phyloP scores from a whole-genome alignment of 176 grass and related monocot species.

The Hordeum marinum region DNA sequence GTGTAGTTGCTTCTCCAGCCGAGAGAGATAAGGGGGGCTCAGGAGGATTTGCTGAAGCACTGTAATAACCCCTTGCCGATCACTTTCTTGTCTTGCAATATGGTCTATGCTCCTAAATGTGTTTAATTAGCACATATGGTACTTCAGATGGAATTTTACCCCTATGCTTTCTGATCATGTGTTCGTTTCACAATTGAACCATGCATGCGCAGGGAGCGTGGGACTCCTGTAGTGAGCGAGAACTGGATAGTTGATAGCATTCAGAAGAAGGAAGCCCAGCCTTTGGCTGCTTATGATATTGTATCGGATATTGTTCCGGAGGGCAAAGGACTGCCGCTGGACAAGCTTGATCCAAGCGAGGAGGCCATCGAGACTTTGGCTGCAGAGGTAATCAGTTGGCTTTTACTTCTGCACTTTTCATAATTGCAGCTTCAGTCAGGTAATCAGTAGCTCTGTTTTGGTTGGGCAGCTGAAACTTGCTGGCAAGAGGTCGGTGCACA shows the following conservation, averaged over 20 bases:
- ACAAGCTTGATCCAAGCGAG: constrained; percentile 59
- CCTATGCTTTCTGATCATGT: not conserved
- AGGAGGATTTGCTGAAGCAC: constrained; percentile 63
- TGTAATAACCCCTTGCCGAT: constrained; percentile 52
- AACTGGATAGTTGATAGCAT: constrained; percentile 88
- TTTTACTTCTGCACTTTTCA: not conserved
- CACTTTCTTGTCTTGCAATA: not conserved
- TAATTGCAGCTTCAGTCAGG: not conserved
- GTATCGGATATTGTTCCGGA: constrained; percentile 58
- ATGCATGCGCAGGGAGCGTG: constrained; percentile 50
- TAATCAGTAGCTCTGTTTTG: constrained; percentile 1
- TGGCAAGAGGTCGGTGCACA: constrained; percentile 65
- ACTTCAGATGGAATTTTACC: not conserved
- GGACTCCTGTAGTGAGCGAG: constrained; percentile 74
- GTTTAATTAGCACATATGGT: not conserved
- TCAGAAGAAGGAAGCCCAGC: constrained; percentile 48
- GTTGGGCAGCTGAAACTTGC: constrained; percentile 62
- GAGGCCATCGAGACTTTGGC: constrained; percentile 57
- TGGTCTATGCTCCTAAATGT: not conserved
- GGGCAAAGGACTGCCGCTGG: constrained; percentile 54
- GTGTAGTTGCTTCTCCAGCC: constrained; percentile 60
- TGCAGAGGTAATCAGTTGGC: constrained; percentile 38
- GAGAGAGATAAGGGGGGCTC: constrained; percentile 70
- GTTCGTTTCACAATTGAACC: not conserved
- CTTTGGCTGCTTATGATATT: constrained; percentile 75